phyloP scores from a whole-genome alignment of 2,329 filamentous ascomycete species.

The Sporothrix sp. region DNA sequence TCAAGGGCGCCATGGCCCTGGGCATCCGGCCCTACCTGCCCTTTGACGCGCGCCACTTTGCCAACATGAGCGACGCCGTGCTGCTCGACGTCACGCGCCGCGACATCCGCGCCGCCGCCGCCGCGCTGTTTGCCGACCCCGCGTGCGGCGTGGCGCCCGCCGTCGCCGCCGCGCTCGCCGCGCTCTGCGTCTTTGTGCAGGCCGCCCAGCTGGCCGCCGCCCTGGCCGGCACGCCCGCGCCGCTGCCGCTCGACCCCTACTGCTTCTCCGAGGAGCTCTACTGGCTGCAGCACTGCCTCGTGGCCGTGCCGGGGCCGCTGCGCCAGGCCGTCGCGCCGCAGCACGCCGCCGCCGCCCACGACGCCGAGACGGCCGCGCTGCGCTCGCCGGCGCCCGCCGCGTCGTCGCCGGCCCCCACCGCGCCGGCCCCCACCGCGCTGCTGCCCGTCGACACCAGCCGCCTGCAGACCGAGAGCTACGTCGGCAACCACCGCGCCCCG shows the following conservation, averaged over 20 bases:
- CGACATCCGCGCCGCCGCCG: conserved; percentile 15
- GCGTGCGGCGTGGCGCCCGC: conserved; percentile 19
- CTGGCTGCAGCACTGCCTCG: conserved; percentile 23
- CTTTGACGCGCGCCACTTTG: conserved; percentile 20
- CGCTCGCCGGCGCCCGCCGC: neutral
- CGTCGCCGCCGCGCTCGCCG: conserved; percentile 21
- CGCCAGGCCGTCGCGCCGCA: conserved; percentile 15
- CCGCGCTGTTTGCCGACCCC: conserved; percentile 17
- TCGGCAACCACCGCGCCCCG: conserved; percentile 20
- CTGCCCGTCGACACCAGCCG: conserved; percentile 17
- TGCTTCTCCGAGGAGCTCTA: conserved; percentile 26
- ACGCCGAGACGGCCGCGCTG: conserved; percentile 1
- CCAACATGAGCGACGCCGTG: conserved; percentile 19
- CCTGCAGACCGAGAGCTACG: conserved; percentile 18
- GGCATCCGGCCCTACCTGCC: conserved; percentile 25
- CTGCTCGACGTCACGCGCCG: conserved; percentile 17
- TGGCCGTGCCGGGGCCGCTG: conserved; percentile 22
- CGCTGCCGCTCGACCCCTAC: conserved; percentile 22
- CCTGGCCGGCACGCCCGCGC: conserved; percentile 11
- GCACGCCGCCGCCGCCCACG: neutral
- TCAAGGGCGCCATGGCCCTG: conserved; percentile 27
- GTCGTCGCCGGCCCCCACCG: neutral
- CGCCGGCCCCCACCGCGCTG: neutral
- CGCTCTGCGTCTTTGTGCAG: conserved; percentile 22
- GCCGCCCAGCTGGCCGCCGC: conserved; percentile 19